Evolutionary conservation across 805 yeast species (phyloP).

Genomic region (Monosporozyma aquatica): DNA sequence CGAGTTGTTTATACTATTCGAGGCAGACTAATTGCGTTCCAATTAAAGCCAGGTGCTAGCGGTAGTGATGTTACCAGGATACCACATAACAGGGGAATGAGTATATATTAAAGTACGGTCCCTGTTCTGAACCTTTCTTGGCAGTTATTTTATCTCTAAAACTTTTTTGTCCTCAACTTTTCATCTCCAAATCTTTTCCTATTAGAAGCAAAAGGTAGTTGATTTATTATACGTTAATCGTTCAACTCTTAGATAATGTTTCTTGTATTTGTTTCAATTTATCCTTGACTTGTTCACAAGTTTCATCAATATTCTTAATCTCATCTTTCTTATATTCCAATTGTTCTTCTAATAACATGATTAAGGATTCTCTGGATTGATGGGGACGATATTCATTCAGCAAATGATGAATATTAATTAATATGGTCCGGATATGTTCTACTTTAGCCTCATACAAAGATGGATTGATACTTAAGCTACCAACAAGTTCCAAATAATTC

Average conservation of each 20-base stretch:
- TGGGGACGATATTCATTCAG: constrained; percentile 91
- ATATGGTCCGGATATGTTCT: constrained; percentile 67
- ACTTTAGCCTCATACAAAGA: constrained; percentile 51
- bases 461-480: constrained; percentile 69
- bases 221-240: too few relatives aligned
- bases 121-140: too few relatives aligned
- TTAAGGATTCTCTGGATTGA: constrained; percentile 84
- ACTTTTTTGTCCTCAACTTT: too few relatives aligned
- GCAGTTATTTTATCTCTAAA: too few relatives aligned
- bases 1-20: too few relatives aligned
- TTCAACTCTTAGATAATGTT: constrained; percentile 1
- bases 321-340: constrained; percentile 53
- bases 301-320: constrained; percentile 35
- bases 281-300: constrained; percentile 35
- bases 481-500: constrained; percentile 75
- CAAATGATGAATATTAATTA: constrained; percentile 86
- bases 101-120: too few relatives aligned
- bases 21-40: too few relatives aligned
- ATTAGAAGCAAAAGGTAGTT: neutral
- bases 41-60: too few relatives aligned
- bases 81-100: too few relatives aligned
- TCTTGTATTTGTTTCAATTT: constrained; percentile 26
- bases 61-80: too few relatives aligned
- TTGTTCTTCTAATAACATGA: constrained; percentile 61
- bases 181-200: too few relatives aligned